Base-by-base conservation (phyloP, 441 rosid species). In the Populus hybrid region DNA sequence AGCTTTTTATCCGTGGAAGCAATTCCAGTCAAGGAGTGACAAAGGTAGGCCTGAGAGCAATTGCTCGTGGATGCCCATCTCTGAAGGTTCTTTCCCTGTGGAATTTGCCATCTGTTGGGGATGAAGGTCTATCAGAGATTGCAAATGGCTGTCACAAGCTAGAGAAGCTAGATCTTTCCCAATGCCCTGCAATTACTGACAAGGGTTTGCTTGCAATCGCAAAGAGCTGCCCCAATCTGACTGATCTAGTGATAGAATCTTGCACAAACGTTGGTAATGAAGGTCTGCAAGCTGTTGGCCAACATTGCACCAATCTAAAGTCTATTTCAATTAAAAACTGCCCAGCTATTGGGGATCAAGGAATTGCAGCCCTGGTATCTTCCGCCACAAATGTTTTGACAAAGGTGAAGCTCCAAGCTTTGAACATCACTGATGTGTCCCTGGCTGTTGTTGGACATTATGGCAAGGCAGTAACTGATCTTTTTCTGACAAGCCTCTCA, bases 401-500 rank as follows among this genome's bases (percentile, higher is more conserved):
- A 8, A 94, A 91, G 81, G 82, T 96, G 61, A 93, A 88, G 92
- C 96, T 96, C 57, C 96, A 94, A 83, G 79, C 88, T 70, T 74
- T 96, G 89, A 93, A 88, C 76, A 73, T 96, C 12, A 90, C 96
- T 3, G 99, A 96, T 87, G 82, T 90, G 73, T 92, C 98, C 75
- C 88, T 96, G 7, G 99, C 98, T 74, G 95, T 93, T 8, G 81
- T 96, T 23, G 98, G 99, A 71, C 94, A 89, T 84, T 96, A 93
- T 79, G 98, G 99, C 74, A 86, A 78, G 86, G 82, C 88, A 0
- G 77, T 96, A 40, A 84, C 90, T 4, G 91, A 88, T 79, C 94
- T 96, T 64, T 79, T 86, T 59, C 94, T 96, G 23, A 70, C 81
- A 69, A 86, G 81, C 67, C 91, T 96, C 40, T 84, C 87, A n/a